Conservation (phyloP, 768 basidiomycete species). For the Amanita pseudoporphyria region DNA sequence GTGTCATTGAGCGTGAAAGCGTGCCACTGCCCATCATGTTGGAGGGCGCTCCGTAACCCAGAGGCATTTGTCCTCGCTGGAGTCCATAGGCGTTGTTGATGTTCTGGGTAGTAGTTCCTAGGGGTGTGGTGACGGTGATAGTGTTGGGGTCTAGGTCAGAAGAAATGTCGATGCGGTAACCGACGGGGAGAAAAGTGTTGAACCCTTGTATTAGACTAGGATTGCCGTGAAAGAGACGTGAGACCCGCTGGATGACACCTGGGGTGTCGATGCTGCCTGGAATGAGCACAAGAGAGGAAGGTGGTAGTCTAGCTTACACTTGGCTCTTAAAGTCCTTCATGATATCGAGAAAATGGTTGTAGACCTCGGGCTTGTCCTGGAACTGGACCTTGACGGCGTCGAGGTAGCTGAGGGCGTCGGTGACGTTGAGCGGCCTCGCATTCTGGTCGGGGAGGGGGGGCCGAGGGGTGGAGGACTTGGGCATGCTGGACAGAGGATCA, state of each 20-base stretch:
- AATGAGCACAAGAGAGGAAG: conserved; percentile 11
- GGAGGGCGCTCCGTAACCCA: conserved; percentile 22
- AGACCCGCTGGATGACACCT: conserved; percentile 93
- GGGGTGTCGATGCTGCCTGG: conserved; percentile 84
- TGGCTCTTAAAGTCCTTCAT: conserved; percentile 99
- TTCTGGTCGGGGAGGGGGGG: conserved; percentile 22
- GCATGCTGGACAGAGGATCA: background rate
- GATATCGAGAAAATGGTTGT: conserved; percentile 90
- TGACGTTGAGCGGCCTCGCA: conserved; percentile 76
- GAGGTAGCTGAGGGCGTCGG: conserved; percentile 87
- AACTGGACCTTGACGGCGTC: conserved; percentile 94
- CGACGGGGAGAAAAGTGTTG: conserved; percentile 93
- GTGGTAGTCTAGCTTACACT: conserved; percentile 45
- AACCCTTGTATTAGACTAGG: conserved; percentile 90
- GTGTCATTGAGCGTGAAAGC: conserved; percentile 47
- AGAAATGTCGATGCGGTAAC: conserved; percentile 87
- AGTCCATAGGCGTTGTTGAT: conserved; percentile 33
- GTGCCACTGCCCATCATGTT: conserved; percentile 25
- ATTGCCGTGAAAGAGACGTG: conserved; percentile 85
- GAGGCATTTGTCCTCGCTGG: conserved; percentile 12
- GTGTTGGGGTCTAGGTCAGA: conserved; percentile 58
- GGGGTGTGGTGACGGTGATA: conserved; percentile 77
- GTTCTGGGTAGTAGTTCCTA: conserved; percentile 60
- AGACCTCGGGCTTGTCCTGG: conserved; percentile 82
- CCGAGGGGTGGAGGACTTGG: conserved; percentile 28